Base-by-base conservation (phyloP, 257 asterid species). In the Handroanthus guayacan region DNA sequence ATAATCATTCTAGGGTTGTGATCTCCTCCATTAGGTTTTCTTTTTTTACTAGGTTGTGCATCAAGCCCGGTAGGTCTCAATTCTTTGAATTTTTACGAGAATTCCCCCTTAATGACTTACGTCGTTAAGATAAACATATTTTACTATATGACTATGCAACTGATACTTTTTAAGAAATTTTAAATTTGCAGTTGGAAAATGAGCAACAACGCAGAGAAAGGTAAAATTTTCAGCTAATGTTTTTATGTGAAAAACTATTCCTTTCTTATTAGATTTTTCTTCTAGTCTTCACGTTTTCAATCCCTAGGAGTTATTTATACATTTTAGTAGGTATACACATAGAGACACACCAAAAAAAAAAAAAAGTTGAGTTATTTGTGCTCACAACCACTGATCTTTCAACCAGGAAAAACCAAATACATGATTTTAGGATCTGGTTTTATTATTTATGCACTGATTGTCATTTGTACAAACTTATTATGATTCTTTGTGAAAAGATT, bases 141-240 rank as follows among this genome's bases (percentile, higher is more conserved):
- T 6, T 50, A 36, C 9, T 50, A 4, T 34, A 48, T 6, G 14
- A 36, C 12, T 69, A 52, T 55, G 48, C n/a, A 12, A n/a, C 55
- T 70, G 54, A 36, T 37, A 2, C 2, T 14, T 70, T 54, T 51
- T 5, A 0, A 0, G 1, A 13, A 5, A 9, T 38, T 54, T 70
- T 52, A 52, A 34, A 39, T 18, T 71, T 71, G 67, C 76, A 54
- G 66, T 25, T 44, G 6, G 43, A 69, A 55, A 39, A 71, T 56
- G 76, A 71, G 76, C 17, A 25, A 71, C 37, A 18, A 18, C 18
- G 18, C 5, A 2, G 54, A 2, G 17, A 45, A 56, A 71, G 67
- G 76, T 31, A 71, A 16, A 25, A 18, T 2, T 36, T 50, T 50
- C 20, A 31, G 25, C 5, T 5, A 47, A 4, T 5, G 45, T 6